Evolutionary conservation across 2,329 filamentous ascomycete species (phyloP).

Genomic region (Dactylonectria estremocensis): DNA sequence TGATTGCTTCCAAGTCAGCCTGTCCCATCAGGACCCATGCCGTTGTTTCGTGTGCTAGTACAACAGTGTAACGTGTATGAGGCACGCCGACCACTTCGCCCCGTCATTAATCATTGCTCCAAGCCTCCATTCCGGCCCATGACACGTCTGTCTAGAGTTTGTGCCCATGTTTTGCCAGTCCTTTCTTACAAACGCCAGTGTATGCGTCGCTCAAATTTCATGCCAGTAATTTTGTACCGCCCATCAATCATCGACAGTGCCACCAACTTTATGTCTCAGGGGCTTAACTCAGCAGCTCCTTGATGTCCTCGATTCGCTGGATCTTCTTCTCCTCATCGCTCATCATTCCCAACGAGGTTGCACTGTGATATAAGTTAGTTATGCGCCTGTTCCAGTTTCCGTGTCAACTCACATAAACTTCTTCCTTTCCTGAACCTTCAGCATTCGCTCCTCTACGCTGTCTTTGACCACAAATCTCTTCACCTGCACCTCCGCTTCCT

Average conservation of each 20-base stretch:
- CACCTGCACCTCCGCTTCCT: conserved; percentile 88
- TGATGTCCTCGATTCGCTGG: conserved; percentile 93
- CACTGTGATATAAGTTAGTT: conserved; percentile 66
- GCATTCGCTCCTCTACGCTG: conserved; percentile 96
- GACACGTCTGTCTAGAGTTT: conserved; percentile 21
- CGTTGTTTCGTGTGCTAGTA: conserved; percentile 33
- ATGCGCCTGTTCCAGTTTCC: background rate
- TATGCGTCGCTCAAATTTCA: conserved; percentile 20
- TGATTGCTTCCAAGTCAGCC: conserved; percentile 43
- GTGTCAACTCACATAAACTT: conserved; percentile 85
- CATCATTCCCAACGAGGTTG: conserved; percentile 96
- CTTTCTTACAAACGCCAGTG: conserved; percentile 34
- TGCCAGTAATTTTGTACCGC: conserved; percentile 7
- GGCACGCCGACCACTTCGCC: conserved; percentile 30
- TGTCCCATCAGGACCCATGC: conserved; percentile 37
- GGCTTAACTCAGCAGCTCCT: conserved; percentile 81
- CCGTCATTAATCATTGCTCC: conserved; percentile 28
- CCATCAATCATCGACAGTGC: conserved; percentile 7
- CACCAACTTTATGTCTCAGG: background rate
- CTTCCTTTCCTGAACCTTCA: conserved; percentile 93
- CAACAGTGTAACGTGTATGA: conserved; percentile 26
- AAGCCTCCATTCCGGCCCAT: conserved; percentile 22
- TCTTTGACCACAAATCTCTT: conserved; percentile 90
- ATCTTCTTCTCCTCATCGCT: conserved; percentile 92
- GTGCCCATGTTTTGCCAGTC: conserved; percentile 23